phyloP scores from a whole-genome alignment of 2,329 filamentous ascomycete genomes.

The Aspergillus transmontanensis region DNA sequence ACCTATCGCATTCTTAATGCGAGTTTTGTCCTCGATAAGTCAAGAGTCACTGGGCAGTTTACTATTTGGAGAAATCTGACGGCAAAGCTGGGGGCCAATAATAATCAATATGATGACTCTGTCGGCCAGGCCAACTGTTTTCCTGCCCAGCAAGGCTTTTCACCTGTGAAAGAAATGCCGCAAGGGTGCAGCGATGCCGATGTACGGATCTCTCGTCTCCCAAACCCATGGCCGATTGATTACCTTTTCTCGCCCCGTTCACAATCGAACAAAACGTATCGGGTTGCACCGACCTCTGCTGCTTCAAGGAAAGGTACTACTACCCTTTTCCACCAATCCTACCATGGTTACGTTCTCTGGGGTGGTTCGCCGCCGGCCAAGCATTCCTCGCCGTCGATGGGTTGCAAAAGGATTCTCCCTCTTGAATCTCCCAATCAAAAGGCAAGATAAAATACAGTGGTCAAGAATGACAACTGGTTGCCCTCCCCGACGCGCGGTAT shows the following conservation, averaged over 20 bases:
- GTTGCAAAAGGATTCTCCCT: background rate
- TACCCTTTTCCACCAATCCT: background rate
- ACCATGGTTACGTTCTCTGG: slow-evolving; percentile 8
- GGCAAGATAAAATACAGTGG: background rate
- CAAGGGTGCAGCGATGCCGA: background rate
- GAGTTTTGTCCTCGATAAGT: background rate
- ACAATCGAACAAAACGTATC: background rate
- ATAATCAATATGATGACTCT: background rate
- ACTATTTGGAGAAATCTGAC: background rate
- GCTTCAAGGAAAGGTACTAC: background rate
- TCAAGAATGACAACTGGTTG: background rate
- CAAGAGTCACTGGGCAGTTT: background rate
- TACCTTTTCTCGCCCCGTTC: background rate
- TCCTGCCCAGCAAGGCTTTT: background rate
- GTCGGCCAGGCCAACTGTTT: background rate
- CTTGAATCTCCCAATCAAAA: background rate
- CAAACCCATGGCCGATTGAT: slow-evolving; percentile 1
- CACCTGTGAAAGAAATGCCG: background rate
- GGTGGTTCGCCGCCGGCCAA: slow-evolving; percentile 4
- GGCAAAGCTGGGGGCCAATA: background rate
- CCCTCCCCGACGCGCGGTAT: background rate
- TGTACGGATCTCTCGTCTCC: background rate
- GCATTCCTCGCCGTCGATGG: background rate
- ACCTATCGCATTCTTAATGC: background rate
- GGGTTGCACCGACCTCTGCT: slow-evolving; percentile 12